Evolutionary conservation across 495 filamentous ascomycete species (phyloP), one percentile per base, ranked within the genome.

Genomic region (Sphaerosporella brunnea): DNA sequence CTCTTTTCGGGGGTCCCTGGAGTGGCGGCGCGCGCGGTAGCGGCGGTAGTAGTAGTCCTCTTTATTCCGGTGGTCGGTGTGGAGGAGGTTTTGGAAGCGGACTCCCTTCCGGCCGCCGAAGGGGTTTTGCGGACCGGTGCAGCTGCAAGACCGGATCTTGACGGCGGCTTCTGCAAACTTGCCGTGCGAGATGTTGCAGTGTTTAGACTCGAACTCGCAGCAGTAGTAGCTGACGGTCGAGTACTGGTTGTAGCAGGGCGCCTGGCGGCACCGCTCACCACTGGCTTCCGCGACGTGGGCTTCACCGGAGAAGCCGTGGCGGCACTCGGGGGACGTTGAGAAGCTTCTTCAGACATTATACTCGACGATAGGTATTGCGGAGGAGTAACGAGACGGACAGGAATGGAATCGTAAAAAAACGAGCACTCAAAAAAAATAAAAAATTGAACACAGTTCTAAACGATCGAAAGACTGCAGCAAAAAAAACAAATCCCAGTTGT

Each of bases 81-180:
- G n/a, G 16, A 21, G 4, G 36, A 16, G 24, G 56, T 16, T 13
- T 42, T 39, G 3, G 23, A 32, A 18, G 15, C 39, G 15, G 10
- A 44, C 10, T n/a, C n/a, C n/a, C 26, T 36, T 2, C 16, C 13
- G 36, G 45, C 15, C 2, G 37, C 38, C 9, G 48, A 45, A 20
- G 35, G 15, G n/a, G 28, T 41, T 28, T 41, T 53, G 2, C 37
- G 26, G 21, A 36, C 41, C 19, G 50, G 16, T 25, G 23, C 28
- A 19, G 40, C 21, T 3, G 49, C 25, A 32, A 49, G 45, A 11
- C 36, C 15, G 13, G 56, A 50, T 13, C 56, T 60, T 32, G 39
- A 40, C 4, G 56, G 49, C 23, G 56, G 52, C 38, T 56, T 60
- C n/a, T 51, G 48, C 19, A 55, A 44, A 11, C 45, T 38, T 2